Evolutionary conservation across 306 rosid species (phyloP).

Genomic region (Cucumis hystrix): DNA sequence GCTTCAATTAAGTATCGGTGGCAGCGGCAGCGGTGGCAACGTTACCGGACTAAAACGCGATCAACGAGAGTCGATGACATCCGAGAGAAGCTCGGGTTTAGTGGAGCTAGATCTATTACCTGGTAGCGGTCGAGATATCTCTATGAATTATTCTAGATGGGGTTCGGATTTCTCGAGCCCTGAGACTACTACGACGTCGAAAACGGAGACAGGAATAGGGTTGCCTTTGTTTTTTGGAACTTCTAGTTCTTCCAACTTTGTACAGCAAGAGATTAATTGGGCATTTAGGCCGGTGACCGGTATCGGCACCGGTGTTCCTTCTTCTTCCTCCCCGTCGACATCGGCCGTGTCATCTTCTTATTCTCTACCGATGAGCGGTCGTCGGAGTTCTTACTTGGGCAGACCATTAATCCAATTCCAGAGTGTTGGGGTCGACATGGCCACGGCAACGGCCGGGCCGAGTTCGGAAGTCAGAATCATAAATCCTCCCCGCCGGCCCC

Average conservation of each 20-base stretch:
- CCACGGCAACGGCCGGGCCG: slow-evolving; percentile 23
- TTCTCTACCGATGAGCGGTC: slow-evolving; percentile 26
- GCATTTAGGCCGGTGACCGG: slow-evolving; percentile 38
- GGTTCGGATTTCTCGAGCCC: not conserved
- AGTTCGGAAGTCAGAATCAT: slow-evolving; percentile 52
- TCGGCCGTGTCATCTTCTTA: slow-evolving; percentile 22
- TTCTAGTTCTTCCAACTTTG: slow-evolving; percentile 7
- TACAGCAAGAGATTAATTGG: slow-evolving; percentile 45
- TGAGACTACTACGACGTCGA: not conserved
- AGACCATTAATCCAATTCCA: slow-evolving; percentile 36
- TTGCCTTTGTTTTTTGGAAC: not conserved
- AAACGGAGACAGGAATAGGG: not conserved
- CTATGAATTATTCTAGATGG: not conserved
- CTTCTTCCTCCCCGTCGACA: slow-evolving; percentile 27
- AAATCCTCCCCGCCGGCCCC: slow-evolving; percentile 79
- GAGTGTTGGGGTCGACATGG: slow-evolving; percentile 6
- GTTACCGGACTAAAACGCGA: not conserved
- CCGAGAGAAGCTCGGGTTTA: slow-evolving; percentile 10
- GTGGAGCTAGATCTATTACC: slow-evolving; percentile 67
- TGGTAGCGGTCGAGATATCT: not conserved
- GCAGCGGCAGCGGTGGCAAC: not conserved
- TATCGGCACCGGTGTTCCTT: slow-evolving; percentile 10
- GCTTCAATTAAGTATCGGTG: slow-evolving; percentile 79
- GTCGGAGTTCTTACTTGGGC: slow-evolving; percentile 15
- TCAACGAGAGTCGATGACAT: not conserved